Conservation (phyloP, 1,284 basidiomycete species). For the Ceraceosorus guamensis region DNA sequence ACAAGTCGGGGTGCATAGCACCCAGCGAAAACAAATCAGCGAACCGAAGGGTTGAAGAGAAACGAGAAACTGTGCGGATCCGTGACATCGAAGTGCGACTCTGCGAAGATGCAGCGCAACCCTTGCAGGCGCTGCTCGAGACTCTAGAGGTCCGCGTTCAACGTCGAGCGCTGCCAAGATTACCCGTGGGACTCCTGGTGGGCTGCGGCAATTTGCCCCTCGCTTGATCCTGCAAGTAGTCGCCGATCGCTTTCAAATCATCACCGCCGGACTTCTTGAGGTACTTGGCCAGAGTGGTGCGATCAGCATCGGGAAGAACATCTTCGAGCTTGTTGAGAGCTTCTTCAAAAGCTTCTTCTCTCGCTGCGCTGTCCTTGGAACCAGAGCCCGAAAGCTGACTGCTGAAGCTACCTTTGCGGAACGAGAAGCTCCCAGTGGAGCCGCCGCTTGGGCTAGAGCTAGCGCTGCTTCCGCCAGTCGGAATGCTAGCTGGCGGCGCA, state of each 20-base stretch:
- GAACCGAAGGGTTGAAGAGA: too few relatives aligned
- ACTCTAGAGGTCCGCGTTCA: too few relatives aligned
- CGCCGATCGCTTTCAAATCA: constrained; percentile 33
- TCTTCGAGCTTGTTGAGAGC: constrained; percentile 28
- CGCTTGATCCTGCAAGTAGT: constrained; percentile 23
- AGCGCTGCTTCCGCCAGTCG: too few relatives aligned
- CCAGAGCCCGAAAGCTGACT: not conserved
- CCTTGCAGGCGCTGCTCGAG: too few relatives aligned
- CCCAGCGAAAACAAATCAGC: too few relatives aligned
- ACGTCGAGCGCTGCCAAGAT: too few relatives aligned
- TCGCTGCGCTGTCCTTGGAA: constrained; percentile 1
- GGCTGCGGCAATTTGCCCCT: too few relatives aligned
- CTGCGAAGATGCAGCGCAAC: too few relatives aligned
- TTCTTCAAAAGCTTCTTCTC: constrained; percentile 16
- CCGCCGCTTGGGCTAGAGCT: not conserved
- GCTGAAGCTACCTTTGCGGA: not conserved
- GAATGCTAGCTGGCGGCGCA: not conserved
- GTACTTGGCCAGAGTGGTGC: constrained; percentile 21
- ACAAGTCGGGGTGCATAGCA: too few relatives aligned
- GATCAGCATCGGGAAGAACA: constrained; percentile 36
- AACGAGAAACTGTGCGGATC: too few relatives aligned
- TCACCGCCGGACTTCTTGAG: constrained; percentile 30
- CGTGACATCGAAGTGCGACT: too few relatives aligned
- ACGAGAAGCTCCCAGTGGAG: not conserved
- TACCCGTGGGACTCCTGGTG: too few relatives aligned